Conservation (phyloP, 805 yeast species). For the Suhomyces xylopsoci region DNA sequence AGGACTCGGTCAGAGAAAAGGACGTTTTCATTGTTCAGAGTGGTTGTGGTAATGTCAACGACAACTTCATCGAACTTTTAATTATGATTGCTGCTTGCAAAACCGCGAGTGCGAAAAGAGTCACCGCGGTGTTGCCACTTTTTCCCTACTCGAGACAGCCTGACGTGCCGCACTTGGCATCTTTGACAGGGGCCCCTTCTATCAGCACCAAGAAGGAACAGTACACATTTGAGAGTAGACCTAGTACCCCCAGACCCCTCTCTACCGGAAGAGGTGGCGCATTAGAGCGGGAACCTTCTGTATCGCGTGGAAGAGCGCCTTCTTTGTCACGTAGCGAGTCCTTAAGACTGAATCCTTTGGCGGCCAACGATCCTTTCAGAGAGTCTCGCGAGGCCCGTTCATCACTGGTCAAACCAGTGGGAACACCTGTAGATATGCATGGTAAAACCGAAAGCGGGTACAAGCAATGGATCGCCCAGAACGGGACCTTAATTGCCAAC, state of each 20-base stretch:
- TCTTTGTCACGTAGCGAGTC: background rate
- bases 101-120: slow-evolving; percentile 83
- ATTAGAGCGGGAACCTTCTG: slow-evolving; percentile 7
- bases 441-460: slow-evolving; percentile 62
- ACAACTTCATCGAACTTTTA: slow-evolving; percentile 76
- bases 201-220: slow-evolving; percentile 30
- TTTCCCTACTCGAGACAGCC: slow-evolving; percentile 97
- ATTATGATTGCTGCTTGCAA: slow-evolving; percentile 90
- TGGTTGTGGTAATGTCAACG: slow-evolving; percentile 87
- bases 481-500: slow-evolving; percentile 89
- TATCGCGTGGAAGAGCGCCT: background rate
- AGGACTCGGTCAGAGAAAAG: slow-evolving; percentile 90
- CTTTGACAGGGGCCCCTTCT: slow-evolving; percentile 67
- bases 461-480: slow-evolving; percentile 93
- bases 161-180: slow-evolving; percentile 74
- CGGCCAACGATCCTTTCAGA: slow-evolving; percentile 2
- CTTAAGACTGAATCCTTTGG: background rate
- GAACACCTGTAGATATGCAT: slow-evolving; percentile 25
- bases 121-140: slow-evolving; percentile 87
- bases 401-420: slow-evolving; percentile 1
- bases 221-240: slow-evolving; percentile 51
- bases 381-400: background rate
- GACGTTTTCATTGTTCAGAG: slow-evolving; percentile 89
- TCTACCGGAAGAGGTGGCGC: slow-evolving; percentile 15
- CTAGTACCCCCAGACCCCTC: slow-evolving; percentile 48